These are phyloP conservation scores for Starmerella vitae DNA, from an alignment of 805 yeast genomes.

Conservation along the genomic window DNA sequence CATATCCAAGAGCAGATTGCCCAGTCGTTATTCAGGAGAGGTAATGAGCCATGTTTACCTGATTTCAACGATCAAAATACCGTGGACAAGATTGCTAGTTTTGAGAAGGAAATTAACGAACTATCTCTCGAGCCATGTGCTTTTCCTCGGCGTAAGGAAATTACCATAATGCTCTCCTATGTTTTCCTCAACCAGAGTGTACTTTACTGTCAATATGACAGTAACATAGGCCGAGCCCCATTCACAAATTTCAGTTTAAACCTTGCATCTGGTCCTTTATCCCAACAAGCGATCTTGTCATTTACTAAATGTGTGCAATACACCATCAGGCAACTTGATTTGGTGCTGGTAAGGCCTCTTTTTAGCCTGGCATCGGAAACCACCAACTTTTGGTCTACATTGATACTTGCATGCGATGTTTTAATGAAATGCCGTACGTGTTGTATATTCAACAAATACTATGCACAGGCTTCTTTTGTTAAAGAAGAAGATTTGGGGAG, in stretches of 20 bases:
- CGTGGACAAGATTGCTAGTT: constrained; percentile 34
- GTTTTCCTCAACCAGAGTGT: constrained; percentile 33
- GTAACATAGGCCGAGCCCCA: constrained; percentile 25
- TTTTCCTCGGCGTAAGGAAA: constrained; percentile 1
- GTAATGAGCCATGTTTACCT: constrained; percentile 31
- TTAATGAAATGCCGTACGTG: constrained; percentile 26
- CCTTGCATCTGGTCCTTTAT: constrained; percentile 16
- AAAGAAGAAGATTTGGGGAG: constrained; percentile 16
- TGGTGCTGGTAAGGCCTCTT: constrained; percentile 22
- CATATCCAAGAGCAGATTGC: constrained; percentile 40
- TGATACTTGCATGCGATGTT: constrained; percentile 24
- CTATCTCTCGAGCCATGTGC: constrained; percentile 20
- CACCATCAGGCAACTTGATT: constrained; percentile 19
- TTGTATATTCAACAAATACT: constrained; percentile 21
- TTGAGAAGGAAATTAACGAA: constrained; percentile 36
- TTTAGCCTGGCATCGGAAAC: constrained; percentile 46
- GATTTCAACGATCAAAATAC: constrained; percentile 29
- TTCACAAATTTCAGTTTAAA: constrained; percentile 27
- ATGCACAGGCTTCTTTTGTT: constrained; percentile 21
- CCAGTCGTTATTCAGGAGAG: constrained; percentile 27
- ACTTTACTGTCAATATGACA: constrained; percentile 20
- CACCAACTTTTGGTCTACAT: constrained; percentile 21
- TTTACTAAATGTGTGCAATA: constrained; percentile 22
- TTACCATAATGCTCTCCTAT: constrained; percentile 39
- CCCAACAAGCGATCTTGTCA: constrained; percentile 21